Base-by-base conservation (phyloP, 345 rosid genomes). In the Mercurialis annua region DNA sequence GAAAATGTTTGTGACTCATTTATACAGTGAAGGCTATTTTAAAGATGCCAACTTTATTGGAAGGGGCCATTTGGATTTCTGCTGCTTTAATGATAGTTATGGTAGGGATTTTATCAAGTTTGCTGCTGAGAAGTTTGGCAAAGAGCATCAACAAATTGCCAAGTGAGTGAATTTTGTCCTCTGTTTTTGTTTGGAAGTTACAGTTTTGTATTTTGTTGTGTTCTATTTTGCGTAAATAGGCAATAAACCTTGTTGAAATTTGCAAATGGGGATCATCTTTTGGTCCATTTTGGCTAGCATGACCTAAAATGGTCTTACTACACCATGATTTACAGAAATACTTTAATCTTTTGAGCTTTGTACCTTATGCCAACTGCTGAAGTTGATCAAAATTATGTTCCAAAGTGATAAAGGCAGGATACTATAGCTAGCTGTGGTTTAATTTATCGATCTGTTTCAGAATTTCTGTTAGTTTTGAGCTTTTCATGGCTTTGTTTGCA, bases 101-200 rank as follows among this genome's bases (percentile, higher is more conserved):
- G 64, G 86, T 48, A 80, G 95, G 68, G 68, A 69, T n/a, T 90
- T 77, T 66, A 73, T 86, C 72, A 83, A 82, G 79, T 81, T 57
- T 71, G 90, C 91, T 0, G 85, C 86, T 0, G 79, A 75, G 26
- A 77, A 60, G 63, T 92, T 86, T 65, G 98, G 87, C 48, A 70
- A 74, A 34, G 91, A 90, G 68, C 84, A 84, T 29, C 95, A 88
- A 76, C 89, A 86, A 61, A 85, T 86, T 52, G 91, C 95, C 15
- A 90, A 84, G 97, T 88, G 62, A 80, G 88, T 73, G 20, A 11
- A 23, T 74, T 61, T 71, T 31, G 9, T 44, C 47, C 2, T 61
- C 14, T 18, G 12, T 40, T 23, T n/a, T 33, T 15, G 4, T n/a
- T 30, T 12, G 21, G 6, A 12, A 27, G 2, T 49, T 58, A 23